Base-by-base conservation (phyloP, 2,329 filamentous ascomycete species). In the Apiospora malaysiana region DNA sequence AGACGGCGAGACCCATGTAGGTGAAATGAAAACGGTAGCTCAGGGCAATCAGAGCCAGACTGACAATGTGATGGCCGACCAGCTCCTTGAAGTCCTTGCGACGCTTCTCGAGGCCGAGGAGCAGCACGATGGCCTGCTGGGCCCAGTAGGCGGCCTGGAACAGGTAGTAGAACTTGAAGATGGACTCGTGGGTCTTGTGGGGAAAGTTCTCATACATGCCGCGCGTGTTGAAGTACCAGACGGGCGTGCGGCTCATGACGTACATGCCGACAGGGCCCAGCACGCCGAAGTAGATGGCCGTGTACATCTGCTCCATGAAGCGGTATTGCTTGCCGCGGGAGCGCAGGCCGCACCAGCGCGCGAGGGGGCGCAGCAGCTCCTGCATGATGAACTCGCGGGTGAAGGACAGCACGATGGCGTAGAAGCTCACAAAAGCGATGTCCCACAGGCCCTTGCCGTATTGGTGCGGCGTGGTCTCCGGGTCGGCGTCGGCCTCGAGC, bases 11-110 rank as follows among this genome's bases (percentile, higher is more conserved):
- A 37, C 95, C 95, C 80, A 98, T 97, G 83, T 97, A 95, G 25
- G 94, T 97, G 82, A 98, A 98, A 83, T 98, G 95, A 86, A 97
- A 98, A 72, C 94, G 91, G 84, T 98, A 98, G 84, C 93, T 96
- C 78, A 95, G 84, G 71, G 84, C 92, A 75, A 98, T 97, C 76
- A 98, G 87, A 25, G 91, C 85, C 72, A 98, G 84, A 25, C 94
- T 97, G 79, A 98, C 93, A 76, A 98, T 91, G 81, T 98, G 95
- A 81, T 98, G 95, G 70, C 91, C 90, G 68, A 97, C 93, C 69
- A 98, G 88, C 85, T 98, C 95, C 83, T 94, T 95, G 83, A 95
- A 98, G 82, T 98, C 95, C 85, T 97, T 98, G 72, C 95, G 87
- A 40, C 93, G 95, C 86, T 97, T 97, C 86, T 98, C 95, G 82